Percentiles rank a stretch among this genome's conserved stretches.
phyloP scores from a whole-genome alignment of 78 protist species.

The slime mould (Dictyostelium discoideum) region DNA sequence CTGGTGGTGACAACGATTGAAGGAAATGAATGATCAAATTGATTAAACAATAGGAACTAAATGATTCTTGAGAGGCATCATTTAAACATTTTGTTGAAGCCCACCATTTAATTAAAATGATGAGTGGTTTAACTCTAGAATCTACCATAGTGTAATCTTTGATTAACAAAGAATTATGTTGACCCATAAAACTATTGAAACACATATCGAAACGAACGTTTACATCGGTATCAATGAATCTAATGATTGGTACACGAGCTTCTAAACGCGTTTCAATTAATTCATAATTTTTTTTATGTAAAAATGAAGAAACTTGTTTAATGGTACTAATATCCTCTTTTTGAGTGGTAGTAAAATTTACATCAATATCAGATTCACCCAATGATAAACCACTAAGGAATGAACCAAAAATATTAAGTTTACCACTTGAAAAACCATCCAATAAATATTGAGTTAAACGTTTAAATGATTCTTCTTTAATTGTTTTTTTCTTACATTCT shows the following conservation, averaged over 20 bases:
- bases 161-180: constrained; percentile 21
- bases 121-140: constrained; percentile 9
- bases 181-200: neutral
- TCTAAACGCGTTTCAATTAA: neutral
- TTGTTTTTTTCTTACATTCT: neutral
- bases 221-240: neutral
- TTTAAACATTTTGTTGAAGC: constrained; percentile 22
- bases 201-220: constrained; percentile 28
- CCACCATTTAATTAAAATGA: constrained; percentile 45
- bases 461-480: neutral
- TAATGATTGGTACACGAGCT: constrained; percentile 41
- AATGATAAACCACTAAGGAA: constrained; percentile 28
- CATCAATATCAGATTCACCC: constrained; percentile 25
- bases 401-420: constrained; percentile 16
- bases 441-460: neutral
- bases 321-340: neutral
- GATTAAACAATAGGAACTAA: constrained; percentile 19
- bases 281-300: neutral
- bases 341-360: neutral
- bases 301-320: neutral
- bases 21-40: constrained; percentile 38
- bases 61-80: neutral
- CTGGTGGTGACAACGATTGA: constrained; percentile 11
- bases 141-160: neutral
- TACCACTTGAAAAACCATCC: neutral